A percentile compares a stretch with the other conserved stretches of the same genome.
Conservation (phyloP, 1,284 basidiomycete genomes). For the Omphalotus olearius region DNA sequence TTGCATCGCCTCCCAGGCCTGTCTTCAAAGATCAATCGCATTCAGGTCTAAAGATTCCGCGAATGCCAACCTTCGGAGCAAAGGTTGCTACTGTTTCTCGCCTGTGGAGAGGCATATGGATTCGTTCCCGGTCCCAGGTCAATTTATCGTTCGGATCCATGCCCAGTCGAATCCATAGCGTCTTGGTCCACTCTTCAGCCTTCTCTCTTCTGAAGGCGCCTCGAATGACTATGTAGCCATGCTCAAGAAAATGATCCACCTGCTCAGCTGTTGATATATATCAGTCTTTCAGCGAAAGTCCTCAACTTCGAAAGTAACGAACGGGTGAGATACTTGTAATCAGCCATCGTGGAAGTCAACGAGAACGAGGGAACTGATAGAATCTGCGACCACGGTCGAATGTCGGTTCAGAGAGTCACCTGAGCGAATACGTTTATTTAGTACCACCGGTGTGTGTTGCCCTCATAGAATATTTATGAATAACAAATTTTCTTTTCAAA, state of each 20-base stretch:
- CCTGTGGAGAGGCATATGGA: constrained; percentile 52
- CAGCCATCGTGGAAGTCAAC: constrained; percentile 1
- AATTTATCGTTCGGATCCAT: constrained; percentile 48
- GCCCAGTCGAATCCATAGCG: constrained; percentile 49
- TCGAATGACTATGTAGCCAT: constrained; percentile 53
- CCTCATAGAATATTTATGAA: background rate
- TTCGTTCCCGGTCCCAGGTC: constrained; percentile 50
- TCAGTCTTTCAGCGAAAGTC: background rate
- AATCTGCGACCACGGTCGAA: background rate
- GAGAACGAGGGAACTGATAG: background rate
- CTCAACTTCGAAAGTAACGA: background rate
- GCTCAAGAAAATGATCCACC: constrained; percentile 48
- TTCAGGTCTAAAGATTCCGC: background rate
- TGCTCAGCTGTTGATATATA: constrained; percentile 32
- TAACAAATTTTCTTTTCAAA: background rate
- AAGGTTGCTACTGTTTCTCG: constrained; percentile 43
- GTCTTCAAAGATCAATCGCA: background rate
- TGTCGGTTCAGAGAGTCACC: background rate
- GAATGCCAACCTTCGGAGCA: constrained; percentile 43
- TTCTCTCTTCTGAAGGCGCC: constrained; percentile 49
- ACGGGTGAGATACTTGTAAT: constrained; percentile 14
- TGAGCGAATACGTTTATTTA: background rate
- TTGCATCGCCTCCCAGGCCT: constrained; percentile 57
- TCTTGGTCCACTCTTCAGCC: constrained; percentile 43
- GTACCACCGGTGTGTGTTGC: background rate